Evolutionary conservation across 768 basidiomycete genomes (phyloP).

Genomic region (Asterophora lycoperdoides): DNA sequence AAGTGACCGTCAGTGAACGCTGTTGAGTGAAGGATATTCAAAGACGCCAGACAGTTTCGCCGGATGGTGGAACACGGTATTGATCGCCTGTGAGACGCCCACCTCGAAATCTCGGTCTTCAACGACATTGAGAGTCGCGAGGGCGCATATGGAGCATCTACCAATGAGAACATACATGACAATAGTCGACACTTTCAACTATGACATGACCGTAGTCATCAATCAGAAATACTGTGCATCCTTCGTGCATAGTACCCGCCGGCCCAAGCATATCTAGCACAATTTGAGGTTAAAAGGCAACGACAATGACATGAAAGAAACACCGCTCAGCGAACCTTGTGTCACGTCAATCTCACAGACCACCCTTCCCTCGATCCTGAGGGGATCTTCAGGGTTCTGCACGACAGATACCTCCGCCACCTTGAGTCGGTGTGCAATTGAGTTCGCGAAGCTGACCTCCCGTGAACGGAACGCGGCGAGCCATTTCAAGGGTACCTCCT

Average conservation of each 20-base stretch:
- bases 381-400: conserved; percentile 31
- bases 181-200: background rate
- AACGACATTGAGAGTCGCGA: conserved; percentile 30
- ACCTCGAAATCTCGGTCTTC: conserved; percentile 24
- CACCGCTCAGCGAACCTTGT: conserved; percentile 30
- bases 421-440: conserved; percentile 24
- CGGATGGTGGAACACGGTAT: conserved; percentile 41
- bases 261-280: conserved; percentile 42
- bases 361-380: conserved; percentile 33
- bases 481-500: conserved; percentile 36
- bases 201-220: conserved; percentile 39
- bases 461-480: conserved; percentile 27
- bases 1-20: background rate
- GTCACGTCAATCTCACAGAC: conserved; percentile 41
- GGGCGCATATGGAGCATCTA: conserved; percentile 41
- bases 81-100: conserved; percentile 44
- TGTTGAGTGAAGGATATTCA: background rate
- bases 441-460: conserved; percentile 28
- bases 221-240: conserved; percentile 39
- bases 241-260: conserved; percentile 35
- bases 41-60: conserved; percentile 31
- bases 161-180: background rate
- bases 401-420: conserved; percentile 39
- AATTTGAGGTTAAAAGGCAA: conserved; percentile 2
- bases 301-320: background rate